Base-by-base conservation (phyloP, 1,284 basidiomycete genomes). In the Puccinia triticina region DNA sequence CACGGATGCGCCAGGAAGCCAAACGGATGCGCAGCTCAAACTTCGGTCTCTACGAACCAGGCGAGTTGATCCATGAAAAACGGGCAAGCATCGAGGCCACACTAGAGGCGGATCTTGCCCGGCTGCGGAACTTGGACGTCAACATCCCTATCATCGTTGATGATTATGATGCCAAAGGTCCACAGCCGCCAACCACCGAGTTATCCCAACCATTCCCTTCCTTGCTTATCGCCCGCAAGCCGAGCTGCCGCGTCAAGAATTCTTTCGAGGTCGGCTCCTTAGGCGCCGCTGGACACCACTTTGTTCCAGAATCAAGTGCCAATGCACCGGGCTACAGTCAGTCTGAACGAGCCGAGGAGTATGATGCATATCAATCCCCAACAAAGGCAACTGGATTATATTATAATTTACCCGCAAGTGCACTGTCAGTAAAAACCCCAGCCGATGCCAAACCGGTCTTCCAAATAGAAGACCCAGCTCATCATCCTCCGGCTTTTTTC, bases 51-150 rank as follows among this genome's bases (percentile, higher is more conserved):
- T 73, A 34, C 50, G 71, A 73, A 50, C 40, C 66, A 1, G 50
- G 50, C 21, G 71, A 73, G 8, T 0, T 55, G 46, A 55, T 73
- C 16, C 71, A 50, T 55, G 71, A 73, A 55, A 73, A 73, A 55
- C 46, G 29, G n/a, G 34, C 23, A 1, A 73, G 32, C 55, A 73
- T 73, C 48, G 71, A 73, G 50, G 71, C 71, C 21, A 46, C 40
- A 23, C 55, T 73, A 48, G 71, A 50, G 29, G 71, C 71, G 16
- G 71, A 73, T 26, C 50, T 73, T 7, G 71, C 71, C 1, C 37
- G 71, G 16, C 29, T 73, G 18, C 71, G 71, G 12, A 53, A n/a
- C 10, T 23, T 73, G 48, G 71, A 73, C 21, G 48, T 14, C 16
- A 50, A 73, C 32, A 55, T 55, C 23, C 34, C 71, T 4, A 73